phyloP scores from a whole-genome alignment of 1,284 basidiomycete genomes.

The Heliocybe sulcata region DNA sequence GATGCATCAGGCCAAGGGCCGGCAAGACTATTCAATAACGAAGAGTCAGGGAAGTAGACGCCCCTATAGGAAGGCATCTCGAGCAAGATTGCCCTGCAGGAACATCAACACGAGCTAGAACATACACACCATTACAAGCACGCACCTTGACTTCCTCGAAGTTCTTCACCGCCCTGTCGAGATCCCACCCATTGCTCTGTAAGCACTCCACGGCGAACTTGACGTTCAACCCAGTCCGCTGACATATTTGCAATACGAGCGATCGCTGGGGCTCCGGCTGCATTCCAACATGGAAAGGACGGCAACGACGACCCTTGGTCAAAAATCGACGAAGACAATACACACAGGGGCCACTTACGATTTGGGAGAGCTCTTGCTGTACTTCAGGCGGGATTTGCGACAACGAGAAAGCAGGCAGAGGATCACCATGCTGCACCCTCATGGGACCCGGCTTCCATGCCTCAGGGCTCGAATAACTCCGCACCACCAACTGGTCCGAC shows the following conservation, averaged over 20 bases:
- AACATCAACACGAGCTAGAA: neutral
- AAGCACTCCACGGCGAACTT: constrained; percentile 78
- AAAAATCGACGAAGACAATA: constrained; percentile 4
- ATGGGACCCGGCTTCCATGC: constrained; percentile 74
- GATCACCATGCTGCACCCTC: constrained; percentile 47
- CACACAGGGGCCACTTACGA: constrained; percentile 38
- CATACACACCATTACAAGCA: constrained; percentile 5
- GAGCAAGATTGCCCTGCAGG: constrained; percentile 14
- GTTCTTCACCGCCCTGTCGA: constrained; percentile 69
- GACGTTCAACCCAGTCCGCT: constrained; percentile 69
- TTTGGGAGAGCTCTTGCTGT: constrained; percentile 39
- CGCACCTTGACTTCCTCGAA: constrained; percentile 78
- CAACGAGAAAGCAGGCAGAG: constrained; percentile 17
- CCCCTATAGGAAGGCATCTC: constrained; percentile 16
- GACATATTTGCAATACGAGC: constrained; percentile 59
- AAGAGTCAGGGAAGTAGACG: neutral
- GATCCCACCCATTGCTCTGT: constrained; percentile 74
- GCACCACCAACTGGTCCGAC: constrained; percentile 82
- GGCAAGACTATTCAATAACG: neutral
- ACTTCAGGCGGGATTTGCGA: constrained; percentile 23
- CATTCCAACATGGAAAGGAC: constrained; percentile 4
- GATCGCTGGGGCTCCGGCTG: constrained; percentile 64
- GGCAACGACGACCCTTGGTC: neutral
- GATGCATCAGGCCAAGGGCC: neutral
- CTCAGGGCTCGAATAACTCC: constrained; percentile 76